Percentiles rank a stretch among this genome's conserved stretches.
These are phyloP conservation scores for Vanrija humicola DNA, from an alignment of 1,284 basidiomycete genomes.

Conservation along the genomic window DNA sequence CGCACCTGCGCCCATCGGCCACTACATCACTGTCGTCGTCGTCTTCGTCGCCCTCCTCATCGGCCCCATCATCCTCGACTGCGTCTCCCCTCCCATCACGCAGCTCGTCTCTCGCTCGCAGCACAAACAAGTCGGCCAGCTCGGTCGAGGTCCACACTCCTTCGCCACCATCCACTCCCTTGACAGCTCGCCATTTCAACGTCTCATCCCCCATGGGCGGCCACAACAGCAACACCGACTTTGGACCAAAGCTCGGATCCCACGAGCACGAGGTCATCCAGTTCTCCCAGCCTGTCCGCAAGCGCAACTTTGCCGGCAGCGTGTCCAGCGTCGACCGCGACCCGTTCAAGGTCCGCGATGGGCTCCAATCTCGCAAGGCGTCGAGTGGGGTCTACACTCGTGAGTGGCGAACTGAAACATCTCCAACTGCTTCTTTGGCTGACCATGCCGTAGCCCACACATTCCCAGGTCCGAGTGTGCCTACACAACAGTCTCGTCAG, in stretches of 20 bases:
- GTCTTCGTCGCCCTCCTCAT: not conserved
- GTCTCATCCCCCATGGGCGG: not conserved
- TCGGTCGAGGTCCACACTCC: slow-evolving; percentile 11
- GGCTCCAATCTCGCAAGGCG: slow-evolving; percentile 6
- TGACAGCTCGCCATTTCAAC: not conserved
- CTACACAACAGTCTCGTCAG: not conserved
- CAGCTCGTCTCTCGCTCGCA: not conserved
- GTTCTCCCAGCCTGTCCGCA: not conserved
- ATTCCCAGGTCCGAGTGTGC: slow-evolving; percentile 8
- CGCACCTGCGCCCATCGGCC: slow-evolving; percentile 8
- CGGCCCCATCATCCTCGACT: not conserved
- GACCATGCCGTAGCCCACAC: slow-evolving; percentile 4
- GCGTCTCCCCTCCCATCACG: not conserved
- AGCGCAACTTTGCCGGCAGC: not conserved
- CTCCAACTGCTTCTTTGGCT: not conserved
- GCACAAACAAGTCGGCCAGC: slow-evolving; percentile 5
- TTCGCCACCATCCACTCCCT: not conserved
- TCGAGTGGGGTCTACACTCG: slow-evolving; percentile 21
- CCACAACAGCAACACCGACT: not conserved
- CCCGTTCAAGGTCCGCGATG: slow-evolving; percentile 18
- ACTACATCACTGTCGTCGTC: not conserved
- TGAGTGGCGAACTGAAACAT: not conserved
- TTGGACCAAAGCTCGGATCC: not conserved
- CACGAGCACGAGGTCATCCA: not conserved
- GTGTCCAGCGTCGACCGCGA: slow-evolving; percentile 5